phyloP scores from a whole-genome alignment of 139 green algal species.

The Picochlorum sp. region DNA sequence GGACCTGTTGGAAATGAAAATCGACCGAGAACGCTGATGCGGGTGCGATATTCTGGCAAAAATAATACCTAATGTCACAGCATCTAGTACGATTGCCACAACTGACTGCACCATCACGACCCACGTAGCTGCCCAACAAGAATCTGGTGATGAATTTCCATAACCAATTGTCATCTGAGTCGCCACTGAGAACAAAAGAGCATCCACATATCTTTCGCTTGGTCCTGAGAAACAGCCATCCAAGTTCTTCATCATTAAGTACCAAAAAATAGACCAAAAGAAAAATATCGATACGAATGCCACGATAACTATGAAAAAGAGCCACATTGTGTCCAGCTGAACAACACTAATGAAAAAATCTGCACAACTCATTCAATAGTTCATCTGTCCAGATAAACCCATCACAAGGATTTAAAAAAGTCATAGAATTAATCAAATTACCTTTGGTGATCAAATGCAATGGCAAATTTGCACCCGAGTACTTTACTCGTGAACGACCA shows the following conservation, averaged over 20 bases:
- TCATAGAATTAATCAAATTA: background rate
- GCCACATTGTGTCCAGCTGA: slow-evolving; percentile 22
- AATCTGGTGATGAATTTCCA: slow-evolving; percentile 52
- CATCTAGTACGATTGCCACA: slow-evolving; percentile 53
- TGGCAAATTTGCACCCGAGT: slow-evolving; percentile 13
- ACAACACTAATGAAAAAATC: slow-evolving; percentile 63
- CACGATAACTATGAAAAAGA: slow-evolving; percentile 16
- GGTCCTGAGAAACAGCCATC: slow-evolving; percentile 23
- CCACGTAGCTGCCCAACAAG: slow-evolving; percentile 51
- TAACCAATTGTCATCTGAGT: slow-evolving; percentile 44
- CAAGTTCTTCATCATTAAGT: slow-evolving; percentile 17
- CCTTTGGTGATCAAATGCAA: slow-evolving; percentile 14
- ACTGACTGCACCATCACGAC: slow-evolving; percentile 63
- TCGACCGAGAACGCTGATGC: slow-evolving; percentile 65
- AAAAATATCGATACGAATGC: slow-evolving; percentile 34
- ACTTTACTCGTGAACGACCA: slow-evolving; percentile 17
- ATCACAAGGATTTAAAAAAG: too few species aligned
- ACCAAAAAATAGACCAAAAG: slow-evolving; percentile 25
- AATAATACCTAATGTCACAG: slow-evolving; percentile 64
- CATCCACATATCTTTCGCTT: slow-evolving; percentile 27
- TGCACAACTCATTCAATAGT: too few species aligned
- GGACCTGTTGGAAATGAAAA: slow-evolving; percentile 73
- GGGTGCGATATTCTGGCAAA: slow-evolving; percentile 71
- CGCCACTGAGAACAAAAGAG: slow-evolving; percentile 28
- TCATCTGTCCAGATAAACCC: too few species aligned